Base-by-base conservation (phyloP, 495 filamentous ascomycete species). In the Elasticomyces elasticus region DNA sequence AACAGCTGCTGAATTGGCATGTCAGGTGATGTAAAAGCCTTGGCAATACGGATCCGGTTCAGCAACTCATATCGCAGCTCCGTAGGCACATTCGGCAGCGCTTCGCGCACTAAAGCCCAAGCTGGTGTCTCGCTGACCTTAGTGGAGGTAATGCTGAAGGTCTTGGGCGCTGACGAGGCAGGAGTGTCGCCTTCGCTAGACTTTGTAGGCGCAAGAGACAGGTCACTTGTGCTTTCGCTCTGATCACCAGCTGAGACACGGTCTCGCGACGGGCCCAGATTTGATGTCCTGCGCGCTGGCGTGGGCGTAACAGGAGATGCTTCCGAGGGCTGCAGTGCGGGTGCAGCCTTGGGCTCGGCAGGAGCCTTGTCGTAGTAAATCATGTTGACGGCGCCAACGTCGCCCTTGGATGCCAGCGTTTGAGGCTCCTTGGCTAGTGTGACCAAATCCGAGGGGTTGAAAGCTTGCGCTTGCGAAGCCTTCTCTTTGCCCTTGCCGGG, bases 41-140 rank as follows among this genome's bases (percentile, higher is more conserved):
- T 79, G n/a, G 87, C 87, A 28, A 85, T 78, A 31, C 94, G 84
- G 22, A 95, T 66, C 20, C 84, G 83, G 56, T 87, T 81, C n/a
- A 97, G 78, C 22, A 94, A 75, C 53, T 95, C 90, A 66, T 94
- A 97, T 56, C 85, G 81, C 0, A 78, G 73, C 38, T 85, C 79
- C 31, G 79, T 72, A 2, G 91, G 87, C 45, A 95, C 64, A 30
- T 86, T 79, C 7, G 76, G 64, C 2, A 88, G 66, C 30, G 81
- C 76, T 2, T 73, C 72, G 2, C 75, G 74, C 31, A 96, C 66
- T 28, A 95, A 72, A 26, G 85, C 78, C 59, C 90, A 83, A 26
- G 82, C 67, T 5, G 79, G 76, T 0, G 74, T 71, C 9, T 78
- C 73, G 35, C 76, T 71, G 35, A 96, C 71, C 25, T 77, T 76